Evolutionary conservation across 495 filamentous ascomycete genomes (phyloP), one percentile per base, ranked within the genome.

Genomic region (Neurospora sp.): DNA sequence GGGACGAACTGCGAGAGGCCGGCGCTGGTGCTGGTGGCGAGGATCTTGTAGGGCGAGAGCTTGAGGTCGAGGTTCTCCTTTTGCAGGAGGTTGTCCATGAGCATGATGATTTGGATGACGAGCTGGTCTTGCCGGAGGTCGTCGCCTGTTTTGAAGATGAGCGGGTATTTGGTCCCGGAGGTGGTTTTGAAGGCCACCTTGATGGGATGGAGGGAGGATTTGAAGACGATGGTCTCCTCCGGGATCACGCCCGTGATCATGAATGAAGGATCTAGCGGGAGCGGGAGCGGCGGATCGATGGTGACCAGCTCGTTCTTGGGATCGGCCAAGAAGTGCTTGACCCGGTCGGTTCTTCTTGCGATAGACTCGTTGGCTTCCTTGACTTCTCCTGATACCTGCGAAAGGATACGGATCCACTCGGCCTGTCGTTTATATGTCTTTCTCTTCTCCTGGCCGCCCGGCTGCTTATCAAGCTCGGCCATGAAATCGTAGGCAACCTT

Each of bases 41-140:
- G 89, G 74, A 98, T 97, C 72, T 94, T 93, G 84, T 98, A 99
- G 6, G 96, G 96, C 0, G 94, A 92, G 1, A 99, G 86, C 79
- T 96, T 97, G 31, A 99, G 87, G 81, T 99, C 96, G 4, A 99
- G 89, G 76, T 99, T 99, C 78, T 98, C 96, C 76, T 98, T 98
- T 68, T 91, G 92, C 14, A 99, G 88, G 18, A 99, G 90, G 38
- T 94, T 92, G 77, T 99, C 96, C 96, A 99, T 99, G 68, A 99
- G 87, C 2, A 91, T 96, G 80, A 99, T 97, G 76, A 98, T 98
- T 75, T 99, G 96, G 74, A 99, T 96, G 68, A 98, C 94, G 0
- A 99, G 88, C 81, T 99, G 96, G 77, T 99, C 96, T 82, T 99
- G 96, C 1, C 96, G 92, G 46, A 99, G 87, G 78, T 99, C 96